Evolutionary conservation across 148 eudicot species (phyloP).

Genomic region (Cornus kousa): DNA sequence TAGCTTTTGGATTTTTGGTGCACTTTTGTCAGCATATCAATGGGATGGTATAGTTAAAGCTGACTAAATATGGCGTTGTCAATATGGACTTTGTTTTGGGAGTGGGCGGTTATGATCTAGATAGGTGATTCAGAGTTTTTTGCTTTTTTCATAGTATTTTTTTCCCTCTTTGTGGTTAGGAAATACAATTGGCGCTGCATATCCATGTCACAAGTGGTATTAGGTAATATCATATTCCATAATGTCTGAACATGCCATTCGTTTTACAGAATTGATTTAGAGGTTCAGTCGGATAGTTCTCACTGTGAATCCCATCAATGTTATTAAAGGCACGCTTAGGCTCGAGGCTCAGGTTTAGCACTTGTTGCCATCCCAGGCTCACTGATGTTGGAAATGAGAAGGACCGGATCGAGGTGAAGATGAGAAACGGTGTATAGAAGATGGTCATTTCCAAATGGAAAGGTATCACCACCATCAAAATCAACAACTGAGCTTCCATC

Average conservation of each 20-base stretch:
- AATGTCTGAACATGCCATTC: background rate
- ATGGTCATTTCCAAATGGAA: no score
- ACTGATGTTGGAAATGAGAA: no score
- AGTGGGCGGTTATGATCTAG: slow-evolving; percentile 97
- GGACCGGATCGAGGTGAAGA: no score
- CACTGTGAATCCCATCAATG: slow-evolving; percentile 38
- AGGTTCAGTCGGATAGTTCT: slow-evolving; percentile 47
- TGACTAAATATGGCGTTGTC: slow-evolving; percentile 69
- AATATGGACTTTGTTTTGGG: slow-evolving; percentile 93
- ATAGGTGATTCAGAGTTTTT: slow-evolving; percentile 44
- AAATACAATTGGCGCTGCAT: background rate
- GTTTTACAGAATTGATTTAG: slow-evolving; percentile 73
- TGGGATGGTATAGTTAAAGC: slow-evolving; percentile 78
- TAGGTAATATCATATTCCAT: background rate
- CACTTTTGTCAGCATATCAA: slow-evolving; percentile 64
- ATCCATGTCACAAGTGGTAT: background rate
- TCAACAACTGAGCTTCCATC: no score
- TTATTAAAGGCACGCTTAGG: no score
- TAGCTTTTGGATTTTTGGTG: slow-evolving; percentile 8
- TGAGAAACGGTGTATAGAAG: no score
- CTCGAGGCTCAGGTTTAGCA: no score
- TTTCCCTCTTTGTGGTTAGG: background rate
- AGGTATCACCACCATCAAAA: no score
- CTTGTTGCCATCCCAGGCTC: no score
- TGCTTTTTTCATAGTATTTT: background rate